These are phyloP conservation scores for Alternaria hordeiaustralica DNA, from an alignment of 2,329 filamentous ascomycete species.

Conservation along the genomic window DNA sequence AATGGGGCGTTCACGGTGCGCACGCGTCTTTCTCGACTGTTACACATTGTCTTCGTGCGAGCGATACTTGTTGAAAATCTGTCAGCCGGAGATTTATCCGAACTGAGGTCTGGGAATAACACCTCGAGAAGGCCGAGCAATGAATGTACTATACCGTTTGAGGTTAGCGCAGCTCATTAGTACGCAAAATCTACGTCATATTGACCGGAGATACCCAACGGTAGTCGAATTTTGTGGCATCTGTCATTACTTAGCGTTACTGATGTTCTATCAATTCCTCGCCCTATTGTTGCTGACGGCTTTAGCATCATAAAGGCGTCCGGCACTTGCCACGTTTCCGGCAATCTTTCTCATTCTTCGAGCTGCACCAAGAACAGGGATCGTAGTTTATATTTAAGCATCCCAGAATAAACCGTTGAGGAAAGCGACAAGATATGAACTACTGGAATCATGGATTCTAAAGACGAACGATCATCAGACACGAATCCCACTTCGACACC, in stretches of 20 bases:
- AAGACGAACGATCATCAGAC: neutral
- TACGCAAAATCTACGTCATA: constrained; percentile 3
- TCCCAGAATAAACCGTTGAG: neutral
- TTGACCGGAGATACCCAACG: constrained; percentile 1
- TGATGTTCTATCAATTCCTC: neutral
- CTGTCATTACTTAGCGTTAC: neutral
- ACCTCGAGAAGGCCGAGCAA: neutral
- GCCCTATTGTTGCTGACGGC: neutral
- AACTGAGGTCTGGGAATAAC: constrained; percentile 2
- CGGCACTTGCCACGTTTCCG: neutral
- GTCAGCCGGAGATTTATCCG: neutral
- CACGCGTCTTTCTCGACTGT: neutral
- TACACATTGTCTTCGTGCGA: neutral
- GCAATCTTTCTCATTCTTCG: neutral
- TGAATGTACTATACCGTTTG: neutral
- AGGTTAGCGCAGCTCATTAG: neutral
- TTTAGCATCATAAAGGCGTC: neutral
- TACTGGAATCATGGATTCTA: neutral
- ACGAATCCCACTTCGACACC: neutral
- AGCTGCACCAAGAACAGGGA: neutral
- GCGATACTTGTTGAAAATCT: neutral
- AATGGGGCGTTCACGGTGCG: neutral
- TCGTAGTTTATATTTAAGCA: neutral
- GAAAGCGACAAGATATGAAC: neutral
- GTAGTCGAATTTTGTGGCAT: neutral